A percentile compares a stretch with the other conserved stretches of the same genome.
phyloP scores from a whole-genome alignment of 306 rosid genomes.

The Lathyrus tuberosus region DNA sequence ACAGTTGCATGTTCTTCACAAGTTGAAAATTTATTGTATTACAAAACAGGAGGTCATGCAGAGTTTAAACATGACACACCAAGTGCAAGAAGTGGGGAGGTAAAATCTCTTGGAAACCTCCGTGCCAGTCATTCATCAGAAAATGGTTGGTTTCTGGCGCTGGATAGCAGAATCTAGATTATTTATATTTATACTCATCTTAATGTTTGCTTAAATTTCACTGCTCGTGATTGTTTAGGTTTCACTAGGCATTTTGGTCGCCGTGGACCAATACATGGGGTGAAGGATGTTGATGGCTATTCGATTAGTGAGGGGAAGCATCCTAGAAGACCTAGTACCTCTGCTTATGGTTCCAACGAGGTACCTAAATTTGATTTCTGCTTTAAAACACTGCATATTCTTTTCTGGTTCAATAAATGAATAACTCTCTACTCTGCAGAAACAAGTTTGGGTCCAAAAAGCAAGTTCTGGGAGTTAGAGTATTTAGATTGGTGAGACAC shows the following conservation, averaged over 20 bases:
- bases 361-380: conserved; percentile 44
- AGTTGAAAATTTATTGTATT: conserved; percentile 28
- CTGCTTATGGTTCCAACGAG: conserved; percentile 72
- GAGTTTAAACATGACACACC: conserved; percentile 44
- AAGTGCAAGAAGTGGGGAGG: conserved; percentile 50
- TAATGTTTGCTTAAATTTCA: conserved; percentile 10
- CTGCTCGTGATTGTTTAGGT: conserved; percentile 46
- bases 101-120: conserved; percentile 47
- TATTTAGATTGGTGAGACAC: conserved; percentile 55
- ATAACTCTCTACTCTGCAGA: conserved; percentile 56
- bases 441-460: conserved; percentile 86
- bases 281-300: conserved; percentile 62
- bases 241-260: conserved; percentile 63
- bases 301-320: conserved; percentile 66
- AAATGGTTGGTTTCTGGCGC: conserved; percentile 55
- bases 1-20: not conserved
- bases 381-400: conserved; percentile 6
- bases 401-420: conserved; percentile 25
- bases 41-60: conserved; percentile 43
- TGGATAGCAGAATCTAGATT: conserved; percentile 17
- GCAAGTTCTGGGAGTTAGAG: conserved; percentile 70
- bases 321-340: conserved; percentile 52
- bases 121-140: conserved; percentile 54
- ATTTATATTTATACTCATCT: conserved; percentile 6
- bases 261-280: conserved; percentile 53